Percentiles rank a stretch among this genome's conserved stretches.
These are phyloP conservation scores for Filobasidium floriforme DNA, from an alignment of 768 basidiomycete genomes.

Conservation along the genomic window DNA sequence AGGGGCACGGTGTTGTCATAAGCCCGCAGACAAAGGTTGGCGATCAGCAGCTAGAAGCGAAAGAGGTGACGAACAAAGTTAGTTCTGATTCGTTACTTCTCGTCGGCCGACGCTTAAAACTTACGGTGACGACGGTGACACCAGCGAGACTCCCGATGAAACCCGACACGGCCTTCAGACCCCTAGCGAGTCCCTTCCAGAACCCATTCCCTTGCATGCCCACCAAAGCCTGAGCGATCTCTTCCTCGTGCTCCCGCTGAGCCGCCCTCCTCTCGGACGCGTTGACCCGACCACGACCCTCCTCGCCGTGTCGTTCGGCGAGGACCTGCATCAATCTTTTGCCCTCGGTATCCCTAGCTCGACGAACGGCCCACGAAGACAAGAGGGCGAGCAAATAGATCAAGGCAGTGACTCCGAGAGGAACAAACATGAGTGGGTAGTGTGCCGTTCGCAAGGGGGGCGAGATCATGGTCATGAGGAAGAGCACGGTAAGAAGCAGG, in stretches of 20 bases:
- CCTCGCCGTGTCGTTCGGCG: slow-evolving; percentile 22
- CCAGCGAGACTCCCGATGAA: slow-evolving; percentile 39
- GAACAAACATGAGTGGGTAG: slow-evolving; percentile 35
- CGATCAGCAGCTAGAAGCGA: slow-evolving; percentile 32
- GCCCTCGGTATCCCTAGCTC: slow-evolving; percentile 35
- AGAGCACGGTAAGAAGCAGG: slow-evolving; percentile 34
- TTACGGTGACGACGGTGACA: slow-evolving; percentile 34
- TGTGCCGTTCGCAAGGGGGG: slow-evolving; percentile 30
- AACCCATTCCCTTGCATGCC: slow-evolving; percentile 34
- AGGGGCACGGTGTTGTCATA: slow-evolving; percentile 36
- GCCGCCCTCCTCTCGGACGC: slow-evolving; percentile 1
- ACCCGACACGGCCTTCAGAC: slow-evolving; percentile 32
- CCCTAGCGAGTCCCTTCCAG: slow-evolving; percentile 30
- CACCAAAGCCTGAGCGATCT: slow-evolving; percentile 33
- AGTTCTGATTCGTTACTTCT: not conserved
- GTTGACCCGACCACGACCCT: slow-evolving; percentile 1
- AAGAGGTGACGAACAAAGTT: not conserved
- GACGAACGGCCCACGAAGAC: slow-evolving; percentile 37
- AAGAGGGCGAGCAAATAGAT: slow-evolving; percentile 35
- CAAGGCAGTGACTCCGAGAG: slow-evolving; percentile 31
- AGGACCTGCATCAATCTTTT: slow-evolving; percentile 36
- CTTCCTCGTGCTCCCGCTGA: slow-evolving; percentile 27
- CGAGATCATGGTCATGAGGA: slow-evolving; percentile 37
- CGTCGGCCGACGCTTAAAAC: too few relatives aligned
- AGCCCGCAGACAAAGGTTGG: slow-evolving; percentile 39